A percentile compares a stretch with the other conserved stretches of the same genome.
Evolutionary conservation across 2,329 filamentous ascomycete genomes (phyloP).

Genomic region (Coniochaeta sp.): DNA sequence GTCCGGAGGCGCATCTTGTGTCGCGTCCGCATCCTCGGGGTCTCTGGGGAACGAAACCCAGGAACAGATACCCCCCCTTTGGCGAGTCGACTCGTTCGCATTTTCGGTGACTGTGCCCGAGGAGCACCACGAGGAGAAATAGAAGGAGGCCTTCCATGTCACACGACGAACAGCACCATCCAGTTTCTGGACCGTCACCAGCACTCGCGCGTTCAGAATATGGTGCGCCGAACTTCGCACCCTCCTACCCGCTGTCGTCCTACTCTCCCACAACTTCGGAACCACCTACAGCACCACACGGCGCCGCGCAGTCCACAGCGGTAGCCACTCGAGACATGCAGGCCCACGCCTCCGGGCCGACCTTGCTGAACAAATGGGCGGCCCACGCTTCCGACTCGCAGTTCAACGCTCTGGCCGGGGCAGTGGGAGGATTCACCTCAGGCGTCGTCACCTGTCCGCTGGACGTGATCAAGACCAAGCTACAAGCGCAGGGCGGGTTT

Average conservation of each 20-base stretch:
- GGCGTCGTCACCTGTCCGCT: conserved; percentile 93
- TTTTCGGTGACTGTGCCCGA: background rate
- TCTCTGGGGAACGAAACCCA: background rate
- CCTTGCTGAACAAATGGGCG: conserved; percentile 48
- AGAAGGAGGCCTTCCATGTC: conserved; percentile 29
- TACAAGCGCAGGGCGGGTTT: conserved; percentile 92
- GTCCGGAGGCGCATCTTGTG: background rate
- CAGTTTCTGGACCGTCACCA: conserved; percentile 11
- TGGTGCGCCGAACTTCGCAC: conserved; percentile 12
- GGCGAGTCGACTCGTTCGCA: background rate
- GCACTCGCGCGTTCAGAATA: conserved; percentile 18
- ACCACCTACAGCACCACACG: background rate
- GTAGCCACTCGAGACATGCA: conserved; percentile 15
- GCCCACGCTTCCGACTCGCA: conserved; percentile 49
- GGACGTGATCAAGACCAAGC: conserved; percentile 97
- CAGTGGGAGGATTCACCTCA: conserved; percentile 83
- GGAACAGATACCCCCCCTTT: background rate
- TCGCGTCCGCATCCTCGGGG: background rate
- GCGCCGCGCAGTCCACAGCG: conserved; percentile 3
- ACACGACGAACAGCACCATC: conserved; percentile 36
- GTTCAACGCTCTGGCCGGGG: conserved; percentile 81
- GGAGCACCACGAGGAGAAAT: background rate
- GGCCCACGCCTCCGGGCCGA: conserved; percentile 20
- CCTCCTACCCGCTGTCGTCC: conserved; percentile 2
- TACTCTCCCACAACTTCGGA: background rate